Conservation (phyloP, 306 rosid genomes). For the Prosopis cineraria region DNA sequence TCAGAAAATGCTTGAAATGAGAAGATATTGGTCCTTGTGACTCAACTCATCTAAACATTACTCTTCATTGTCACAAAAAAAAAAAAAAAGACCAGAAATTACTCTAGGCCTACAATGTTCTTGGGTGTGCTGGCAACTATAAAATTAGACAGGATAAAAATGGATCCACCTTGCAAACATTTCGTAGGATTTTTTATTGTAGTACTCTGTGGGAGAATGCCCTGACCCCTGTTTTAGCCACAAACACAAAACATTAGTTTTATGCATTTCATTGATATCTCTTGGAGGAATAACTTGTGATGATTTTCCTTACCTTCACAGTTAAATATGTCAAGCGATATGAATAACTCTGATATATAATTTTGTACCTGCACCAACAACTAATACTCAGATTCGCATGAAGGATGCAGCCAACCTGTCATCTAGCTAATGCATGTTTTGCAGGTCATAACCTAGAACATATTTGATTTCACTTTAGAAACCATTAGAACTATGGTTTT, state of each 20-base stretch:
- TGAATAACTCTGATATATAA: too few relatives aligned
- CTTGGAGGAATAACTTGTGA: too few relatives aligned
- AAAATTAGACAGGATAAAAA: slow-evolving; percentile 1
- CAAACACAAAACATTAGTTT: background rate
- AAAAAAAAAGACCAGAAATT: too few relatives aligned
- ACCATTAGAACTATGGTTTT: too few relatives aligned
- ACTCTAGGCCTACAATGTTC: background rate
- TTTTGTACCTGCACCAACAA: background rate
- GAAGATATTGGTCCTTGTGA: background rate
- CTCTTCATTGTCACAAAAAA: background rate
- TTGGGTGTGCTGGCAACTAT: background rate
- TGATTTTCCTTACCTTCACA: background rate
- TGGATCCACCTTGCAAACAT: slow-evolving; percentile 22
- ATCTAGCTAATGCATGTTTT: background rate
- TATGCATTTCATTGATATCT: background rate
- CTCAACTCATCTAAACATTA: background rate
- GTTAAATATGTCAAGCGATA: background rate
- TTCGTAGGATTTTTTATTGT: background rate
- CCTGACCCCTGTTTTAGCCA: slow-evolving; percentile 2
- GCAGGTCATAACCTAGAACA: background rate
- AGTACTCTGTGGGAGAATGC: slow-evolving; percentile 7
- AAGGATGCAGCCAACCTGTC: background rate
- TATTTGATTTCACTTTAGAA: too few relatives aligned
- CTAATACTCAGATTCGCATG: background rate
- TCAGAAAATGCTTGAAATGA: background rate